Percentiles rank a stretch among this genome's conserved stretches.
Evolutionary conservation across 2,329 filamentous ascomycete species (phyloP).

Genomic region (Parasarocladium wereldwijsianum): DNA sequence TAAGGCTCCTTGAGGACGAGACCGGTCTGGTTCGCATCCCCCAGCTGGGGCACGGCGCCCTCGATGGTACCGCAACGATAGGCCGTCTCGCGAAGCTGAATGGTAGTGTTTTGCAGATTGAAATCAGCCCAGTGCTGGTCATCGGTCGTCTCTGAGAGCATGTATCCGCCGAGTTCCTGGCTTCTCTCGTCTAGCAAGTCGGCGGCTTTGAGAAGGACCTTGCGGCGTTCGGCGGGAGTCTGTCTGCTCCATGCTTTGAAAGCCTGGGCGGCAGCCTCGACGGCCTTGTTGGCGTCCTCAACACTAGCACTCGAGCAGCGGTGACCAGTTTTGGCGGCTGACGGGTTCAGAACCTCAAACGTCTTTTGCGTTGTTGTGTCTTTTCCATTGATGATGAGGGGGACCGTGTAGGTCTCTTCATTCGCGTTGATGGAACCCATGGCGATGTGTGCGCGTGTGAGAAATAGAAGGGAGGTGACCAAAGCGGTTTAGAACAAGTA

Average conservation of each 20-base stretch:
- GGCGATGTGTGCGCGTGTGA: no score
- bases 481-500: no score
- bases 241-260: constrained; percentile 55
- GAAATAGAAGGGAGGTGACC: no score
- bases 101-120: constrained; percentile 20
- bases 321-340: constrained; percentile 34
- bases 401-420: constrained; percentile 15
- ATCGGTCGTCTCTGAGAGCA: constrained; percentile 34
- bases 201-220: constrained; percentile 56
- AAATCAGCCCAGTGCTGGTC: constrained; percentile 23
- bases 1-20: constrained; percentile 62
- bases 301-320: constrained; percentile 42
- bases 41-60: constrained; percentile 17
- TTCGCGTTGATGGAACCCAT: no score
- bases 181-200: constrained; percentile 44
- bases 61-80: constrained; percentile 23
- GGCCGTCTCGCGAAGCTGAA: constrained; percentile 27
- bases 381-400: constrained; percentile 27
- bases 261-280: constrained; percentile 44
- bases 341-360: constrained; percentile 43
- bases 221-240: constrained; percentile 44
- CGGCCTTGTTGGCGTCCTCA: constrained; percentile 36
- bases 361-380: constrained; percentile 29
- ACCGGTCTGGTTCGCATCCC: constrained; percentile 25
- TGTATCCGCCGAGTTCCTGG: constrained; percentile 45